Evolutionary conservation across 805 yeast genomes (phyloP).

Genomic region (Candida oleophila): DNA sequence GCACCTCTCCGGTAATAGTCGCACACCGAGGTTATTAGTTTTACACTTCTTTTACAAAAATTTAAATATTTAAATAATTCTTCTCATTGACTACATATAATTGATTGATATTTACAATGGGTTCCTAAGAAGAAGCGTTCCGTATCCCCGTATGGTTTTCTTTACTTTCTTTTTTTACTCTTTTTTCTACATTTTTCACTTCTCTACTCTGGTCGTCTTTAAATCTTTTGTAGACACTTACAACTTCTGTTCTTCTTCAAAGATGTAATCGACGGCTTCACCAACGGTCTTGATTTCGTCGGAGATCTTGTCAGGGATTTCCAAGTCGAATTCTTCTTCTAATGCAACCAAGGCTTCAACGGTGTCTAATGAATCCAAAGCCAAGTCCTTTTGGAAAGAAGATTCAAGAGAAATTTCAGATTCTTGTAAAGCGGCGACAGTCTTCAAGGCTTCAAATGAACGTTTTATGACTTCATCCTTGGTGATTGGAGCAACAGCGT

Average conservation of each 20-base stretch:
- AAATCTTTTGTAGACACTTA: conserved; percentile 12
- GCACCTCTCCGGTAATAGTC: too few relatives aligned
- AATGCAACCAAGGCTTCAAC: conserved; percentile 95
- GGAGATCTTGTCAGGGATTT: conserved; percentile 86
- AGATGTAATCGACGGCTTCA: conserved; percentile 87
- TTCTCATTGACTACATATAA: neutral
- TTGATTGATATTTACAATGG: neutral
- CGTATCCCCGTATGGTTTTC: neutral
- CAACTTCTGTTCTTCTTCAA: conserved; percentile 54
- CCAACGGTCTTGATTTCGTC: conserved; percentile 92
- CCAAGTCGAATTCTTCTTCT: conserved; percentile 84
- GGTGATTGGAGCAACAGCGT: conserved; percentile 64
- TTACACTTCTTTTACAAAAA: too few relatives aligned
- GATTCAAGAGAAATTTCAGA: conserved; percentile 45
- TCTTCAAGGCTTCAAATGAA: conserved; percentile 74
- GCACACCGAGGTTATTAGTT: too few relatives aligned
- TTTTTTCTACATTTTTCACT: neutral
- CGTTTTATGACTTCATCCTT: conserved; percentile 80
- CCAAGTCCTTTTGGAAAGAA: conserved; percentile 67
- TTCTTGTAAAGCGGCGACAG: conserved; percentile 48
- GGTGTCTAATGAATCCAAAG: conserved; percentile 91
- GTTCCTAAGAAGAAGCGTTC: neutral
- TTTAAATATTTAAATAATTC: too few relatives aligned
- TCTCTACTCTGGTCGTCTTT: too few relatives aligned
- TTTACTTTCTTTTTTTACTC: neutral